Conservation (phyloP, 805 yeast species). For the Trichomonascus vanleenenianus region DNA sequence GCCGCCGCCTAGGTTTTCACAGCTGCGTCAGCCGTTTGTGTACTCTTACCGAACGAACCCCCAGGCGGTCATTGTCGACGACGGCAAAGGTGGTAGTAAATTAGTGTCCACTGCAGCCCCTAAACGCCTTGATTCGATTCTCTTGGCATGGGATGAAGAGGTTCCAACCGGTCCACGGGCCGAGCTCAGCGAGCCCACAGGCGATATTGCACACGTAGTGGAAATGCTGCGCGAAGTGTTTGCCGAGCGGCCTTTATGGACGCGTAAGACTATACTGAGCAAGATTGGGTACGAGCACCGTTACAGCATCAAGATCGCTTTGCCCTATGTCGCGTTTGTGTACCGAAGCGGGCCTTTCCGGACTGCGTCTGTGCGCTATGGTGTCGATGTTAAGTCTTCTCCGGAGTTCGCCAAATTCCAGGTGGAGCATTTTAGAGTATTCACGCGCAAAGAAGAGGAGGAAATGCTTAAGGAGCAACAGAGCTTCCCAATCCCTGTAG, state of each 20-base stretch:
- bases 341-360: conserved; percentile 94
- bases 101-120: conserved; percentile 27
- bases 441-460: conserved; percentile 23
- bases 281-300: conserved; percentile 25
- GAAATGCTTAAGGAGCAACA: too few relatives aligned
- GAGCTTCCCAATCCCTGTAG: too few relatives aligned
- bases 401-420: conserved; percentile 56
- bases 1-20: conserved; percentile 81
- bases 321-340: conserved; percentile 78
- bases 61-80: conserved; percentile 42
- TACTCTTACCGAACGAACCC: conserved; percentile 76
- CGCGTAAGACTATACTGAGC: conserved; percentile 52
- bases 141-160: conserved; percentile 29
- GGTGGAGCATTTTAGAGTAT: conserved; percentile 71
- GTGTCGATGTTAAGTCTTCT: conserved; percentile 65
- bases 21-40: conserved; percentile 65
- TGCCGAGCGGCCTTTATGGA: conserved; percentile 73
- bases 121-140: conserved; percentile 26
- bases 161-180: conserved; percentile 25
- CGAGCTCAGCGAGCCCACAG: conserved; percentile 40
- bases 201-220: conserved; percentile 26
- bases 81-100: conserved; percentile 37
- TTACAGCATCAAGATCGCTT: conserved; percentile 55
- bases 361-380: conserved; percentile 70
- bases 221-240: conserved; percentile 40